These are phyloP conservation scores for Magnaporthiopsis rhizophila DNA, from an alignment of 2,329 filamentous ascomycete genomes.

Conservation along the genomic window DNA sequence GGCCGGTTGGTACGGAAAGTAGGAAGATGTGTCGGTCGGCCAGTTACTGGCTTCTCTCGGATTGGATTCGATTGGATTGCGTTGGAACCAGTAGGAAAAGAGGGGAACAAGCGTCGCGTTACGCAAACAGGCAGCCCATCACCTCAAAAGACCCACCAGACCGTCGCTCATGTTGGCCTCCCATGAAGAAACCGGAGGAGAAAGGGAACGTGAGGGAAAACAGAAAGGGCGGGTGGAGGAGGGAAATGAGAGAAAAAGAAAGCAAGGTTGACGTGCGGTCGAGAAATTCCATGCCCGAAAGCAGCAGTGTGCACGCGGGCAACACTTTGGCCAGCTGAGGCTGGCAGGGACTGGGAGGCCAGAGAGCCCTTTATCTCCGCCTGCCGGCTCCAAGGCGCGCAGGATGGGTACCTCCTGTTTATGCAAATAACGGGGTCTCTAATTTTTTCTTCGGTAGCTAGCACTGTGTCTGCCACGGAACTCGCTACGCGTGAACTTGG, in stretches of 20 bases:
- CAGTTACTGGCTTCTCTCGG: not conserved
- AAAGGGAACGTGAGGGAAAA: not conserved
- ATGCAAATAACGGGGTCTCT: not conserved
- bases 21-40: not conserved
- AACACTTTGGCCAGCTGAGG: not conserved
- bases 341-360: not conserved
- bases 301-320: not conserved
- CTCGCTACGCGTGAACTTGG: not conserved
- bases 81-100: not conserved
- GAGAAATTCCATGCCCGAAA: not conserved
- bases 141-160: not conserved
- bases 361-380: not conserved
- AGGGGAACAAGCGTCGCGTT: not conserved
- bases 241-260: not conserved
- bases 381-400: not conserved
- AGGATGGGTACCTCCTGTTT: not conserved
- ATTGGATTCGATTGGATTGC: not conserved
- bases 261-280: not conserved
- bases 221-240: not conserved
- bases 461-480: not conserved
- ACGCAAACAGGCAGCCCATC: not conserved
- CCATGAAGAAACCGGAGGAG: constrained; percentile 3
- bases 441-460: not conserved
- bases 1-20: not conserved
- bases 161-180: not conserved